Conservation (phyloP, 1,139 yeast species). For the Blastobotrys serpentis region DNA sequence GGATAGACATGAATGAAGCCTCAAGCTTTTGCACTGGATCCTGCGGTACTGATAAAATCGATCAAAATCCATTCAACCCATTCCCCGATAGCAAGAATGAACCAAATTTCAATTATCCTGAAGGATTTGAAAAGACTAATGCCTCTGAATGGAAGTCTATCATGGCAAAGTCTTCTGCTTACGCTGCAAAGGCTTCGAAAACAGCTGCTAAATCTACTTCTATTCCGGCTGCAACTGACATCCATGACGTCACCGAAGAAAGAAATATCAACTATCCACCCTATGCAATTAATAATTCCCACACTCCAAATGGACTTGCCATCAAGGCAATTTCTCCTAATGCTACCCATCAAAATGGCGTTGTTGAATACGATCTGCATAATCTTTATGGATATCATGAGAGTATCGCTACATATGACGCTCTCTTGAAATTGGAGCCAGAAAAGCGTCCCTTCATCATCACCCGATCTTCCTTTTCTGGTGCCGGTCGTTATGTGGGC, state of each 20-base stretch:
- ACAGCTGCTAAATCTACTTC: conserved; percentile 23
- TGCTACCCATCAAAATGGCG: conserved; percentile 39
- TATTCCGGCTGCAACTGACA: conserved; percentile 25
- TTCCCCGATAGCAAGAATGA: conserved; percentile 16
- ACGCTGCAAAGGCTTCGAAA: background rate
- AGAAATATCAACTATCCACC: conserved; percentile 41
- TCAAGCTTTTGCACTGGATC: conserved; percentile 36
- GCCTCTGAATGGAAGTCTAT: conserved; percentile 19
- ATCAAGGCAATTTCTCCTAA: conserved; percentile 38
- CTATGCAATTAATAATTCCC: conserved; percentile 32
- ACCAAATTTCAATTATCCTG: conserved; percentile 3
- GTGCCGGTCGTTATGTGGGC: conserved; percentile 24
- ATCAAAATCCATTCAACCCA: background rate
- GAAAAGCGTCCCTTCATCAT: conserved; percentile 26
- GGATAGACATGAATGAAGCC: conserved; percentile 44
- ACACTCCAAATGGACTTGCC: conserved; percentile 32
- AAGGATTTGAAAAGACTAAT: conserved; percentile 18
- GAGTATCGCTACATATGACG: conserved; percentile 19
- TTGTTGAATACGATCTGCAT: conserved; percentile 36
- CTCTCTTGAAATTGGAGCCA: conserved; percentile 16
- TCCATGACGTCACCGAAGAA: conserved; percentile 32
- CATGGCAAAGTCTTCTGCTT: background rate
- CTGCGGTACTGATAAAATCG: background rate
- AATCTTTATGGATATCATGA: conserved; percentile 23
- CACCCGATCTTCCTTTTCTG: conserved; percentile 25